Percentiles rank a stretch among this genome's conserved stretches.
These are phyloP conservation scores for Trichosporon sp. DNA, from an alignment of 1,284 basidiomycete species.

Conservation along the genomic window DNA sequence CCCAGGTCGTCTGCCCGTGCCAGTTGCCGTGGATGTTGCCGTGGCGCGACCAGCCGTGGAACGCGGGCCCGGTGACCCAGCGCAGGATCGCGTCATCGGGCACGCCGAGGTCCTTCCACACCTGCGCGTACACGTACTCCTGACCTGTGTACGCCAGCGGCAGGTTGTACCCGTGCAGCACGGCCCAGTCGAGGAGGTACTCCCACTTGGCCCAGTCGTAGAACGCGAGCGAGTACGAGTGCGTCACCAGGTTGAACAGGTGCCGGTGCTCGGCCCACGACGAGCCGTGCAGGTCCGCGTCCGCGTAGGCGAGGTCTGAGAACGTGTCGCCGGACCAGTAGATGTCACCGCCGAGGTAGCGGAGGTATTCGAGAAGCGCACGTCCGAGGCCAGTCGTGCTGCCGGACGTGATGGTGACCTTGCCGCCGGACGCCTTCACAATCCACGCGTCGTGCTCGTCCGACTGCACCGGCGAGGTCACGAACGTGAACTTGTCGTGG, in stretches of 20 bases:
- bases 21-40: conserved; percentile 53
- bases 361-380: conserved; percentile 18
- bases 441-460: conserved; percentile 3
- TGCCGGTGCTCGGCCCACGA: conserved; percentile 34
- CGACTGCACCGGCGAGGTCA: background rate
- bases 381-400: conserved; percentile 12
- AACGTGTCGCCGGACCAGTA: conserved; percentile 20
- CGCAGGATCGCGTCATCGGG: conserved; percentile 44
- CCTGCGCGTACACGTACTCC: conserved; percentile 49
- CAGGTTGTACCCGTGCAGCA: conserved; percentile 52
- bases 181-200: conserved; percentile 54
- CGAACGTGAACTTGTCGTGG: conserved; percentile 6
- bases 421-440: conserved; percentile 8
- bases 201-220: conserved; percentile 53
- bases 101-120: conserved; percentile 51
- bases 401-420: conserved; percentile 9
- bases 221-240: conserved; percentile 52
- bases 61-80: conserved; percentile 52
- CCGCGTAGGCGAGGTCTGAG: background rate
- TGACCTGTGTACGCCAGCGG: conserved; percentile 53
- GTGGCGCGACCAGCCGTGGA: conserved; percentile 53
- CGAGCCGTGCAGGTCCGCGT: background rate
- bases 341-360: conserved; percentile 15
- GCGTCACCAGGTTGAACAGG: conserved; percentile 51
- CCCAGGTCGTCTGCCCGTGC: conserved; percentile 45